Evolutionary conservation across 2,329 filamentous ascomycete genomes (phyloP), one percentile per base, ranked within the genome.

Genomic region (Thermothelomyces thermophilus): DNA sequence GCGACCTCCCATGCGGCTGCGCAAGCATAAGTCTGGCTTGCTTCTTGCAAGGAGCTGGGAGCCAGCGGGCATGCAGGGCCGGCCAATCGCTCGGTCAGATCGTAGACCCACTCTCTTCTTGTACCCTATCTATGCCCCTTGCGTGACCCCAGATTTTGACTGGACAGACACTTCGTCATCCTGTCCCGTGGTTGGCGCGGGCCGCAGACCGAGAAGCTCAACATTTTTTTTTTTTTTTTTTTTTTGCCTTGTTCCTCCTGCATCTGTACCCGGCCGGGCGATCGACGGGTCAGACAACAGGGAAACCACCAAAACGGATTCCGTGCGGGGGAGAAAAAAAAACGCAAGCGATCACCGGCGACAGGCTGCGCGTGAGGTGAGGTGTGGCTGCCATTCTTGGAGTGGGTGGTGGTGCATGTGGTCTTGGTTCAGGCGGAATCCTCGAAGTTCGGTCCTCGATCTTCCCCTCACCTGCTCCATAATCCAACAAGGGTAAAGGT

Each of bases 101-200:
- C 33, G 1, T 14, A 33, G 39, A 43, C 49, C 40, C 34, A 13
- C 28, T 26, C 30, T n/a, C 13, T 13, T 28, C 7, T 9, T 10
- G 11, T n/a, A 26, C 24, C 24, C 24, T 26, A 13, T 35, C 33
- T 11, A 35, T 35, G 13, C 6, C 22, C 50, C 50, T 41, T 34
- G 39, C 34, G 35, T 28, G 35, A 20, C 41, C 50, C 46, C 50
- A 17, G 50, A 46, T 48, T 48, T 24, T 46, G 36, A 52, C 50
- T 52, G 50, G 50, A 41, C 37, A 28, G 39, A 30, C 46, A 35
- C 34, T 36, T 35, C 50, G 50, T 52, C 50, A 48, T 52, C 17
- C 41, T 19, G 34, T 50, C 34, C 39, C 39, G 24, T 53, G 42
- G 46, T 46, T 46, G 51, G 51, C 42, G n/a, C n/a, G n/a, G 37